These are phyloP conservation scores for Peronospora belbahrii DNA, from an alignment of 352 stramenopile genomes.

Conservation along the genomic window DNA sequence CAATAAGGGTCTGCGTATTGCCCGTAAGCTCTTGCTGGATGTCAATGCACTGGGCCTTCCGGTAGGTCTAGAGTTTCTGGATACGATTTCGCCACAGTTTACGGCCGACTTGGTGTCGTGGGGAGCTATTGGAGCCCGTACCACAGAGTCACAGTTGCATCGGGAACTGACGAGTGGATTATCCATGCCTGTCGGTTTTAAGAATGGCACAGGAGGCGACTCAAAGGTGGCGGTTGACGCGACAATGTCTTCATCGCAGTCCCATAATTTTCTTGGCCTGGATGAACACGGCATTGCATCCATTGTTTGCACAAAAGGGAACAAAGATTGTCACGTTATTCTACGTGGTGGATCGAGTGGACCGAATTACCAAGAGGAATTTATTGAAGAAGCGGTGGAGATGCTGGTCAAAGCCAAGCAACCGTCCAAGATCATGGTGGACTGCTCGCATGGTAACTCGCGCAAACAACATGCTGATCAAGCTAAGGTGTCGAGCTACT, in stretches of 20 bases:
- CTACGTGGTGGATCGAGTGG: conserved; percentile 60
- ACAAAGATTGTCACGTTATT: conserved; percentile 82
- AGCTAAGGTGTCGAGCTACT: conserved; percentile 61
- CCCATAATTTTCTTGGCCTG: conserved; percentile 76
- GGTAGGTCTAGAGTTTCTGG: conserved; percentile 70
- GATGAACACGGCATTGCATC: conserved; percentile 76
- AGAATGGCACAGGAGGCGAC: conserved; percentile 77
- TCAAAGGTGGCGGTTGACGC: conserved; percentile 79
- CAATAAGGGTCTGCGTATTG: conserved; percentile 82
- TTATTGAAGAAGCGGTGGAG: conserved; percentile 49
- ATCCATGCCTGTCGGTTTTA: conserved; percentile 81
- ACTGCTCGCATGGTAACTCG: conserved; percentile 86
- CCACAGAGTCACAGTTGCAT: conserved; percentile 78
- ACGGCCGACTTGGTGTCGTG: conserved; percentile 69
- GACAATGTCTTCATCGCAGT: conserved; percentile 49
- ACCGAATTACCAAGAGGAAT: conserved; percentile 72
- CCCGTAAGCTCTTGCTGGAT: conserved; percentile 76
- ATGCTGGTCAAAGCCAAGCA: conserved; percentile 66
- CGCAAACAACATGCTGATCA: conserved; percentile 80
- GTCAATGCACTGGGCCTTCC: conserved; percentile 74
- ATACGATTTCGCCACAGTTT: conserved; percentile 80
- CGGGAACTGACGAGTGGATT: conserved; percentile 72
- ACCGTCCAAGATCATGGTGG: conserved; percentile 75
- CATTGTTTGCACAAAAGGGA: conserved; percentile 80
- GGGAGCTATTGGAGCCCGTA: conserved; percentile 78